Percentiles rank a stretch among this genome's conserved stretches.
Evolutionary conservation across 768 basidiomycete species (phyloP).

Genomic region (Steccherinum ochraceum): DNA sequence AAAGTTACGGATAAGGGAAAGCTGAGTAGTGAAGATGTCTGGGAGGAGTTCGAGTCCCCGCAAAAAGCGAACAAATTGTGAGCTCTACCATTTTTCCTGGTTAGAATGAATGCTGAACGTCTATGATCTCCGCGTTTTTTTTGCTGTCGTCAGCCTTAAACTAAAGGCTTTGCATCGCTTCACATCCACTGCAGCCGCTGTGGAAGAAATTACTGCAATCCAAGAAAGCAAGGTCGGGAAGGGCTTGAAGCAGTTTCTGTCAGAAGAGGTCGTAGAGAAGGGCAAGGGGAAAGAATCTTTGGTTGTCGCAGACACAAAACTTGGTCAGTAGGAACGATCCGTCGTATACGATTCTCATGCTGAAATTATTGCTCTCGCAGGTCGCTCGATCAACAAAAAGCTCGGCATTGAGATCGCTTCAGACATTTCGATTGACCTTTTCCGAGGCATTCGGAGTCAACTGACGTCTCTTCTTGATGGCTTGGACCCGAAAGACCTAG

Average conservation of each 20-base stretch:
- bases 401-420: slow-evolving; percentile 81
- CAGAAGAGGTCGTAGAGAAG: slow-evolving; percentile 80
- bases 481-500: slow-evolving; percentile 86
- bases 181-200: slow-evolving; percentile 91
- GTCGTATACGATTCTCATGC: not conserved
- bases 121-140: slow-evolving; percentile 8
- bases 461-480: slow-evolving; percentile 83
- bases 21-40: slow-evolving; percentile 77
- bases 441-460: slow-evolving; percentile 93
- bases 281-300: slow-evolving; percentile 83
- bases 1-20: slow-evolving; percentile 88
- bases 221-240: slow-evolving; percentile 93
- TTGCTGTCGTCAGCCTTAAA: slow-evolving; percentile 59
- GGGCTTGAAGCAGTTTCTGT: slow-evolving; percentile 88
- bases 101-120: slow-evolving; percentile 7
- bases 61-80: slow-evolving; percentile 91
- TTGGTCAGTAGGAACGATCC: slow-evolving; percentile 72
- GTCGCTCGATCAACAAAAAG: slow-evolving; percentile 87
- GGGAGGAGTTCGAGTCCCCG: slow-evolving; percentile 90
- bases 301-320: slow-evolving; percentile 83
- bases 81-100: slow-evolving; percentile 26
- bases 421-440: slow-evolving; percentile 70
- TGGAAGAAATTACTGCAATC: slow-evolving; percentile 92
- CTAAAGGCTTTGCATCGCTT: slow-evolving; percentile 95
- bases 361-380: slow-evolving; percentile 30